Conservation (phyloP, 257 asterid genomes). For the Lycium ferocissimum region DNA sequence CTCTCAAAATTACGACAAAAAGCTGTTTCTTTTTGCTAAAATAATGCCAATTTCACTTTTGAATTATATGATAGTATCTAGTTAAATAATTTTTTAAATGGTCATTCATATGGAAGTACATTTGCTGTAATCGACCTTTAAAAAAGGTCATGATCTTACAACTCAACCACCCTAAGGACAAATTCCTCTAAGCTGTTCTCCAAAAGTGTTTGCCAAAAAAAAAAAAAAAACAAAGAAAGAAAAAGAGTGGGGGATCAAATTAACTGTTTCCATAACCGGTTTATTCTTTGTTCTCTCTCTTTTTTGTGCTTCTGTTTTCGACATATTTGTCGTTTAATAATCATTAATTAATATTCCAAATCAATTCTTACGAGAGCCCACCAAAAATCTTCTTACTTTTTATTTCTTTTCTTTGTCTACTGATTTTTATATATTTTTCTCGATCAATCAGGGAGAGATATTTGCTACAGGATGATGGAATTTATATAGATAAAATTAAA, state of each 20-base stretch:
- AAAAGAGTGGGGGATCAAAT: background rate
- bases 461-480: background rate
- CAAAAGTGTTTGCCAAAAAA: background rate
- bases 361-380: background rate
- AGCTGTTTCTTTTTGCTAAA: slow-evolving; percentile 14
- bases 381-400: background rate
- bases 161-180: slow-evolving; percentile 15
- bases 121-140: slow-evolving; percentile 1
- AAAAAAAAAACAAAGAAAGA: background rate
- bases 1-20: slow-evolving; percentile 27
- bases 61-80: background rate
- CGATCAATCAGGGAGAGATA: background rate
- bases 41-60: background rate
- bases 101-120: slow-evolving; percentile 8
- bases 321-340: slow-evolving; percentile 22
- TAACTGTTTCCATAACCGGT: slow-evolving; percentile 2
- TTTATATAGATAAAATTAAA: background rate
- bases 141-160: background rate
- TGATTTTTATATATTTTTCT: background rate
- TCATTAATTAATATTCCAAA: slow-evolving; percentile 28
- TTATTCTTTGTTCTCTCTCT: slow-evolving; percentile 2
- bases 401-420: background rate
- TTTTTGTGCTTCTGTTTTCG: background rate
- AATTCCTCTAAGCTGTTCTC: slow-evolving; percentile 26
- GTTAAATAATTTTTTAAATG: background rate